Evolutionary conservation across 2,329 filamentous ascomycete species (phyloP).

Genomic region (Apiospora marii): DNA sequence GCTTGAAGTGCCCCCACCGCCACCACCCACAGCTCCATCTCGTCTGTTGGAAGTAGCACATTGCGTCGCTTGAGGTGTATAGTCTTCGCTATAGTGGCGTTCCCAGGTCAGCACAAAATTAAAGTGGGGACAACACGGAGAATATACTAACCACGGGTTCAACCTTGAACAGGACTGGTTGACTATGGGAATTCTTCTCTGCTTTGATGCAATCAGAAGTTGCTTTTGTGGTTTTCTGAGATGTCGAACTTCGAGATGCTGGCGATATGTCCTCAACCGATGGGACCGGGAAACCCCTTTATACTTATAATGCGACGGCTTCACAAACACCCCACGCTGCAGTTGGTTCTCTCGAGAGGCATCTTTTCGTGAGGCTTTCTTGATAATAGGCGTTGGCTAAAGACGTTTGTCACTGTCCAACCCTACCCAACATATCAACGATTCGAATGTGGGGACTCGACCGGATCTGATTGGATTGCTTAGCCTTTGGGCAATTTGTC

Average conservation of each 20-base stretch:
- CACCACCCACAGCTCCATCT: slow-evolving; percentile 87
- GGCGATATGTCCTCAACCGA: background rate
- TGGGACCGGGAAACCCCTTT: background rate
- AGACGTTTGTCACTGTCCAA: background rate
- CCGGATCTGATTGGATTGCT: slow-evolving; percentile 1
- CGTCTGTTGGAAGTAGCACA: slow-evolving; percentile 97
- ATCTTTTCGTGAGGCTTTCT: slow-evolving; percentile 14
- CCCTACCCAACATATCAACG: background rate
- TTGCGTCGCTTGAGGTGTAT: slow-evolving; percentile 45
- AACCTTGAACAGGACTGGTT: background rate
- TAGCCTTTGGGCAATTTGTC: background rate
- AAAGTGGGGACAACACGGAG: background rate
- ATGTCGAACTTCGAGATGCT: background rate
- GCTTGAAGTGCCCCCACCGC: slow-evolving; percentile 92
- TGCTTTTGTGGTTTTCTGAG: background rate
- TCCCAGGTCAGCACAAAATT: background rate
- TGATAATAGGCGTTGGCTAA: slow-evolving; percentile 8
- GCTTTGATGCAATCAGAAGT: background rate
- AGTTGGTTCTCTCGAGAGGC: slow-evolving; percentile 12
- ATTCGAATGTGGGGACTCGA: background rate
- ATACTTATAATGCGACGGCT: slow-evolving; percentile 13
- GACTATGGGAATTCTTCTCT: background rate
- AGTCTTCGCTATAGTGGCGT: background rate
- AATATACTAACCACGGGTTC: background rate
- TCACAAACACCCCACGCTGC: slow-evolving; percentile 14